A percentile compares a stretch with the other conserved stretches of the same genome.
These are phyloP conservation scores for Pythium plurisporium DNA, from an alignment of 352 stramenopile species.

Conservation along the genomic window DNA sequence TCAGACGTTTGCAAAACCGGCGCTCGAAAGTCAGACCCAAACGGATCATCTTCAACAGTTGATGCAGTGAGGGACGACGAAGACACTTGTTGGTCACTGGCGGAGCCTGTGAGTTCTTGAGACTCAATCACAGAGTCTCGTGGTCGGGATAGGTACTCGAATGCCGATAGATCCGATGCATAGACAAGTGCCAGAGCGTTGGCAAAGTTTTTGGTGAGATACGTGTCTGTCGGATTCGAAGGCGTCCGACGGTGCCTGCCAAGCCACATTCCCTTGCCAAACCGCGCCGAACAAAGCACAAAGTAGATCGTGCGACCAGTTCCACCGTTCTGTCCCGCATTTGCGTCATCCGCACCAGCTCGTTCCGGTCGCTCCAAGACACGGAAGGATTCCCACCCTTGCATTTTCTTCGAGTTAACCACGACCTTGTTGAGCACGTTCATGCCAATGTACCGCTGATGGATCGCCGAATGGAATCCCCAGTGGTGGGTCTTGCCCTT, in stretches of 20 bases:
- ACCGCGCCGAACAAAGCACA: conserved; percentile 69
- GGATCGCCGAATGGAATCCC: conserved; percentile 62
- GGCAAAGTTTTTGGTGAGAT: conserved; percentile 69
- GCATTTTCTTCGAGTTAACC: conserved; percentile 57
- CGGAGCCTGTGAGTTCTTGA: not conserved
- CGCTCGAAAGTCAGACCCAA: conserved; percentile 33
- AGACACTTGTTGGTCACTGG: not conserved
- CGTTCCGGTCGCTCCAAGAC: conserved; percentile 40
- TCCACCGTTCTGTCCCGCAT: conserved; percentile 27
- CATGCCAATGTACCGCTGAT: conserved; percentile 67
- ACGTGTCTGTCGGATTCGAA: conserved; percentile 29
- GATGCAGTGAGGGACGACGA: not conserved
- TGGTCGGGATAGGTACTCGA: conserved; percentile 24
- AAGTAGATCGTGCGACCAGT: conserved; percentile 46
- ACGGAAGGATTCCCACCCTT: conserved; percentile 69
- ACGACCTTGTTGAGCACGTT: conserved; percentile 68
- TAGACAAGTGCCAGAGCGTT: conserved; percentile 64
- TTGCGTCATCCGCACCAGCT: not conserved
- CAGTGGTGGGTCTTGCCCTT: conserved; percentile 76
- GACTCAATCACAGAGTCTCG: not conserved
- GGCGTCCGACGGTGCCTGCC: conserved; percentile 35
- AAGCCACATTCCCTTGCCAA: conserved; percentile 82
- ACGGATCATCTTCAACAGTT: conserved; percentile 10
- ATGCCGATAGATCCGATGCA: conserved; percentile 56
- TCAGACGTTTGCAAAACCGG: conserved; percentile 38